A percentile compares a stretch with the other conserved stretches of the same genome.
phyloP scores from a whole-genome alignment of 257 asterid species.

The Marsdenia floribunda region DNA sequence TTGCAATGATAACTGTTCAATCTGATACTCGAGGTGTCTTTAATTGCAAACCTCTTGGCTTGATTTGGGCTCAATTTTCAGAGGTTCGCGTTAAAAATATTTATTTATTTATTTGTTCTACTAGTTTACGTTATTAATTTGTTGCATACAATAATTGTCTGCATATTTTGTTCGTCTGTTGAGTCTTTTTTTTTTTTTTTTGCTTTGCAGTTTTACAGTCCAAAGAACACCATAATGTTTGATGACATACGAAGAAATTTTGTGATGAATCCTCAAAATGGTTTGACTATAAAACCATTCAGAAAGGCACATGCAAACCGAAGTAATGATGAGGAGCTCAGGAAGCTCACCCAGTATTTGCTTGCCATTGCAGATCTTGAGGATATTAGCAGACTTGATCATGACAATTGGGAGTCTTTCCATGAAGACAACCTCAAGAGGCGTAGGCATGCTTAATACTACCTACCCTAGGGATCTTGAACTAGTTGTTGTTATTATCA shows the following conservation, averaged over 20 bases:
- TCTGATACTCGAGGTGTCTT: slow-evolving; percentile 78
- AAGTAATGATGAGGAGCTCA: slow-evolving; percentile 67
- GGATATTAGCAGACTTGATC: slow-evolving; percentile 77
- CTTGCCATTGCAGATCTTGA: slow-evolving; percentile 78
- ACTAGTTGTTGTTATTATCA: too few species aligned
- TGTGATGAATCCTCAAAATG: slow-evolving; percentile 94
- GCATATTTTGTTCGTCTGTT: slow-evolving; percentile 1
- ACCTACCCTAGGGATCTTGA: background rate
- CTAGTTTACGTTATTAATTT: too few species aligned
- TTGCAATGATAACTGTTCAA: slow-evolving; percentile 88
- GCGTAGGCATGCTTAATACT: slow-evolving; percentile 52
- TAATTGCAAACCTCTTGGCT: slow-evolving; percentile 91
- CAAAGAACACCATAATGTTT: slow-evolving; percentile 86
- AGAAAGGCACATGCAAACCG: slow-evolving; percentile 75
- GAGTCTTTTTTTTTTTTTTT: too few species aligned
- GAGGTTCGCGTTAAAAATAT: slow-evolving; percentile 38
- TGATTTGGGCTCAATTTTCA: slow-evolving; percentile 88
- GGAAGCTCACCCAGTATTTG: slow-evolving; percentile 82
- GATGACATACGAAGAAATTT: slow-evolving; percentile 88
- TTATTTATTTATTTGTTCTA: background rate
- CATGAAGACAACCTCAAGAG: slow-evolving; percentile 57
- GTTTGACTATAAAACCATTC: slow-evolving; percentile 78
- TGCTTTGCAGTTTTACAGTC: slow-evolving; percentile 55
- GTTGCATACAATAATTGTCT: background rate
- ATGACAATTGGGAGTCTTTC: slow-evolving; percentile 72